Conservation (phyloP, 108 stramenopile species). For the Fragilaria crotonensis region DNA sequence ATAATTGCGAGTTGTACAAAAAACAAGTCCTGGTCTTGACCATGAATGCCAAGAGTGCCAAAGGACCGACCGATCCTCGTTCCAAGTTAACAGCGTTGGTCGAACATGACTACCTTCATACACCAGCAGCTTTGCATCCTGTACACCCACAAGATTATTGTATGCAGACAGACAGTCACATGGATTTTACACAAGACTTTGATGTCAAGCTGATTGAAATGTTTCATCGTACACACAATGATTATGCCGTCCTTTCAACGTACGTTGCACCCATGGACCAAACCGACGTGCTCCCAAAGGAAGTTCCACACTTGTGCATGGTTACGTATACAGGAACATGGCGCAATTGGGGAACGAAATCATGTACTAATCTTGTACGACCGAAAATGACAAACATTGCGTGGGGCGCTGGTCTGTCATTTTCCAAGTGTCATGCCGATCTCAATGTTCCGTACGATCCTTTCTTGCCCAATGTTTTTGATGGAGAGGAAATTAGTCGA, state of each 20-base stretch:
- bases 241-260: constrained; percentile 82
- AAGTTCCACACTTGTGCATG: constrained; percentile 78
- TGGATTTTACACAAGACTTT: constrained; percentile 69
- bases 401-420: constrained; percentile 85
- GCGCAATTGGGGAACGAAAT: constrained; percentile 64
- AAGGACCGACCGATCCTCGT: constrained; percentile 41
- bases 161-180: constrained; percentile 84
- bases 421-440: constrained; percentile 84
- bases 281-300: constrained; percentile 36
- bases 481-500: constrained; percentile 88
- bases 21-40: constrained; percentile 22
- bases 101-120: constrained; percentile 26
- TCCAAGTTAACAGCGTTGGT: constrained; percentile 35
- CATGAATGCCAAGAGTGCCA: constrained; percentile 20
- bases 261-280: constrained; percentile 73
- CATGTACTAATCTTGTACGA: constrained; percentile 30
- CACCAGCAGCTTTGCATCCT: constrained; percentile 12
- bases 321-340: constrained; percentile 56
- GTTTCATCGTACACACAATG: constrained; percentile 76
- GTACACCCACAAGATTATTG: constrained; percentile 80
- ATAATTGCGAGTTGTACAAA: constrained; percentile 26
- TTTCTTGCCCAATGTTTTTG: constrained; percentile 75
- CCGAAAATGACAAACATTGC: constrained; percentile 81
- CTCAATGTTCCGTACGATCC: constrained; percentile 85
- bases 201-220: constrained; percentile 58